Conservation (phyloP, 163 green algal genomes). For the Chlamydomonas reinhardtii region DNA sequence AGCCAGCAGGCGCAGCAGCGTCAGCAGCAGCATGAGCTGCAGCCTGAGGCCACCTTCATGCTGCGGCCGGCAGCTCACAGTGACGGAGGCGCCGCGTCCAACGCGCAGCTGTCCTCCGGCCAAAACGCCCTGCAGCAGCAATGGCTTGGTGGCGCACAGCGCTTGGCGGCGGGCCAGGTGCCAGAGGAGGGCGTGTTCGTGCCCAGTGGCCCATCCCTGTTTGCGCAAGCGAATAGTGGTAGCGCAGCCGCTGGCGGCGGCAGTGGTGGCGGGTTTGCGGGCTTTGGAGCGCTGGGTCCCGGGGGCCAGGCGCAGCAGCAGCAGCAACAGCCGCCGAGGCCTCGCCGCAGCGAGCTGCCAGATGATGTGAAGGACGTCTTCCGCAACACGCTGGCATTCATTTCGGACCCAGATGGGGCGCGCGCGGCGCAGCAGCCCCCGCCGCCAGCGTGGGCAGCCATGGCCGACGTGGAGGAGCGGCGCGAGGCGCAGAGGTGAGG, state of each 20-base stretch:
- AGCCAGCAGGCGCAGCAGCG: not conserved
- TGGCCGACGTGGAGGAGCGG: conserved; percentile 37
- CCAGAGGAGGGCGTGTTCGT: conserved; percentile 8
- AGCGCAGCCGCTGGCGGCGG: not conserved
- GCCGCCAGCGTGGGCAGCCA: conserved; percentile 9
- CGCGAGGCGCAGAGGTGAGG: conserved; percentile 31
- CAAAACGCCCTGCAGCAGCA: not conserved
- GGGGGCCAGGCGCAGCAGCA: too few relatives aligned
- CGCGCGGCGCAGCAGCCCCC: conserved; percentile 15
- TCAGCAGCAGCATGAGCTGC: not conserved
- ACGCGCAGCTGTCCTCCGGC: too few relatives aligned
- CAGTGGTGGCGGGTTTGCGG: not conserved
- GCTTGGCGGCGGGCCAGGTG: not conserved
- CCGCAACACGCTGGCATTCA: conserved; percentile 19
- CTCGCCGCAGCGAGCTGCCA: conserved; percentile 7
- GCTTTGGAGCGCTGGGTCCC: not conserved
- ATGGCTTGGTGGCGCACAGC: not conserved
- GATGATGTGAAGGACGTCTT: conserved; percentile 7
- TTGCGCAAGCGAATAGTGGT: not conserved
- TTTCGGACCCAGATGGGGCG: conserved; percentile 12
- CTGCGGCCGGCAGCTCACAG: too few relatives aligned
- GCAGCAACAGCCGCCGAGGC: not conserved
- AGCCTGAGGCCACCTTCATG: too few relatives aligned
- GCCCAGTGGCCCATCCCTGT: conserved; percentile 11
- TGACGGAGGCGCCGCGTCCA: too few relatives aligned